Percentiles rank a stretch among this genome's conserved stretches.
These are phyloP conservation scores for Cordyceps cateniannulata DNA, from an alignment of 2,329 filamentous ascomycete genomes.

Conservation along the genomic window DNA sequence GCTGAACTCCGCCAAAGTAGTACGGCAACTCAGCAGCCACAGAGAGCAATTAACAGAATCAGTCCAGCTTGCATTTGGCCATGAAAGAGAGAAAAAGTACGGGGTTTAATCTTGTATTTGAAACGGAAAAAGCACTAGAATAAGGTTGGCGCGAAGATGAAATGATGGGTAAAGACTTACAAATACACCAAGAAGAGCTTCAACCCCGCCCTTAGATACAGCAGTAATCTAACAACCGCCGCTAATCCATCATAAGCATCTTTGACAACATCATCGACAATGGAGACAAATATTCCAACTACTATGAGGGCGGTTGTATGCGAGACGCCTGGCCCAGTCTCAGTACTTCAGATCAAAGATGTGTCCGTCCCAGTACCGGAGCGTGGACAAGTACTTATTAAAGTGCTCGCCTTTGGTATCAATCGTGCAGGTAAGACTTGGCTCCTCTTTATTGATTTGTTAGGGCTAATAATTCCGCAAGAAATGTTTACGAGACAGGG, in stretches of 20 bases:
- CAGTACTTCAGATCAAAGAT: neutral
- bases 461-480: neutral
- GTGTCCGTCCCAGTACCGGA: neutral
- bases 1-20: neutral
- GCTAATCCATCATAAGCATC: neutral
- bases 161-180: neutral
- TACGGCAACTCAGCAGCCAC: neutral
- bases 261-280: neutral
- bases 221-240: neutral
- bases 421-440: neutral
- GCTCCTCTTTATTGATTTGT: no score
- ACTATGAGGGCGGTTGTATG: neutral
- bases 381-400: neutral
- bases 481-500: slow-evolving; percentile 4
- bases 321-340: neutral
- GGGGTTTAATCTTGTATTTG: no score
- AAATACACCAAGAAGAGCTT: neutral
- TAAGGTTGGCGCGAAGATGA: neutral
- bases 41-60: neutral
- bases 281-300: neutral
- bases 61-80: neutral
- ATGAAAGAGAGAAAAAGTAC: no score
- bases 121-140: no score
- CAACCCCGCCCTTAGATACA: neutral
- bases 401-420: slow-evolving; percentile 1